These are phyloP conservation scores for Iris macrosiphon DNA, from an alignment of 106 monocot genomes.

Conservation along the genomic window DNA sequence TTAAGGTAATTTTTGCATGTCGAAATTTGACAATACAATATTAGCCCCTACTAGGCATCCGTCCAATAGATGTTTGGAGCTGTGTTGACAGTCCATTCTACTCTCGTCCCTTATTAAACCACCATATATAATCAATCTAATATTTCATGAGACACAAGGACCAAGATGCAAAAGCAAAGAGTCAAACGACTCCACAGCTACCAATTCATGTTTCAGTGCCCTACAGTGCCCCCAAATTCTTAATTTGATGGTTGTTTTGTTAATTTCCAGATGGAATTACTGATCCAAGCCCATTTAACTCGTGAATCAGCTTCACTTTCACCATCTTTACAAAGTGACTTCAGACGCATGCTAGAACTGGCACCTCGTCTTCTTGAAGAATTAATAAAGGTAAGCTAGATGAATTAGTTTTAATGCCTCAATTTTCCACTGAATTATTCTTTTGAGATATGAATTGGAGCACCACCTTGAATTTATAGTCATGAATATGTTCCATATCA, in stretches of 20 bases:
- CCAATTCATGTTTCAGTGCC: too few relatives aligned
- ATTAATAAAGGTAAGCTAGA: constrained; percentile 52
- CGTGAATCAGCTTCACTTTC: constrained; percentile 40
- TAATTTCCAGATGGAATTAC: constrained; percentile 62
- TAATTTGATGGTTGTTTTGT: too few relatives aligned
- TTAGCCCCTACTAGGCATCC: not conserved
- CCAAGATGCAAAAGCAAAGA: too few relatives aligned
- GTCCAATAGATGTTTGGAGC: too few relatives aligned
- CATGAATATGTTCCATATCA: too few relatives aligned
- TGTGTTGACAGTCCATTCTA: too few relatives aligned
- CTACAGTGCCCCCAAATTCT: too few relatives aligned
- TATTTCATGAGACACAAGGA: too few relatives aligned
- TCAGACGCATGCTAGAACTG: constrained; percentile 77
- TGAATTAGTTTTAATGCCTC: not conserved
- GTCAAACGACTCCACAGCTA: too few relatives aligned
- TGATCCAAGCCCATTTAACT: constrained; percentile 82
- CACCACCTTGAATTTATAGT: too few relatives aligned
- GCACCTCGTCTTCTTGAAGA: constrained; percentile 93
- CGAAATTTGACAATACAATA: not conserved
- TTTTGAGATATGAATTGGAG: not conserved
- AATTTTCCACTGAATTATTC: not conserved
- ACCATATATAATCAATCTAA: too few relatives aligned
- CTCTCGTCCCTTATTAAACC: too few relatives aligned
- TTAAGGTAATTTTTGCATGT: constrained; percentile 49
- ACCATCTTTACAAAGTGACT: constrained; percentile 61